Conservation (phyloP, 345 rosid species). For the Eucalyptus albens region DNA sequence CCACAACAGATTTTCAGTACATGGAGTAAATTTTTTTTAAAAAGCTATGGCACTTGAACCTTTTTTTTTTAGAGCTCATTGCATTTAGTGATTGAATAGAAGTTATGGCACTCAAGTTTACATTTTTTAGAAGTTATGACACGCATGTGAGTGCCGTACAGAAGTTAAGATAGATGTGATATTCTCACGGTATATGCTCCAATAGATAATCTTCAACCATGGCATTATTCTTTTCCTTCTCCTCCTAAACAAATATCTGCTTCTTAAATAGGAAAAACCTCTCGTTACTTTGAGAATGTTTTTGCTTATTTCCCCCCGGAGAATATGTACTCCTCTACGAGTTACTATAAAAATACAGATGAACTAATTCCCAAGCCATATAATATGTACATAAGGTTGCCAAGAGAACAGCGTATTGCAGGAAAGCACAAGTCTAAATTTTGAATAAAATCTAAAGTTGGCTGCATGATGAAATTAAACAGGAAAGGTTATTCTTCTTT, state of each 20-base stretch:
- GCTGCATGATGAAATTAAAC: neutral
- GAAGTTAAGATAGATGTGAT: neutral
- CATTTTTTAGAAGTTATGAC: rapidly evolving
- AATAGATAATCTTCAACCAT: neutral
- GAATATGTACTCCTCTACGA: neutral
- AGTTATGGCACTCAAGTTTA: neutral
- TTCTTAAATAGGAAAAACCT: neutral
- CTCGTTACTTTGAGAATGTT: neutral
- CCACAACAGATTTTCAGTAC: rapidly evolving
- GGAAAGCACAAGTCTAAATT: neutral
- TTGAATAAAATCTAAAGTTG: neutral
- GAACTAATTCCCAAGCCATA: neutral
- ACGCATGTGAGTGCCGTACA: neutral
- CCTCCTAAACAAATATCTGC: neutral
- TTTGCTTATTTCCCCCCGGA: neutral
- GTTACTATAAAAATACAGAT: neutral
- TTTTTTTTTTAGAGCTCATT: neutral
- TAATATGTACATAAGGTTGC: neutral
- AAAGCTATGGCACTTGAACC: neutral
- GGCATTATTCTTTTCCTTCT: neutral
- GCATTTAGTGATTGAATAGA: neutral
- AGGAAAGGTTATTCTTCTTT: neutral
- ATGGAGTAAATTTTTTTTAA: no score
- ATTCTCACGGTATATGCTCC: neutral
- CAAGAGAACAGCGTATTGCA: neutral